Percentiles rank a stretch among this genome's conserved stretches.
These are phyloP conservation scores for Calonectria pauciramosa DNA, from an alignment of 2,329 filamentous ascomycete species.

Conservation along the genomic window DNA sequence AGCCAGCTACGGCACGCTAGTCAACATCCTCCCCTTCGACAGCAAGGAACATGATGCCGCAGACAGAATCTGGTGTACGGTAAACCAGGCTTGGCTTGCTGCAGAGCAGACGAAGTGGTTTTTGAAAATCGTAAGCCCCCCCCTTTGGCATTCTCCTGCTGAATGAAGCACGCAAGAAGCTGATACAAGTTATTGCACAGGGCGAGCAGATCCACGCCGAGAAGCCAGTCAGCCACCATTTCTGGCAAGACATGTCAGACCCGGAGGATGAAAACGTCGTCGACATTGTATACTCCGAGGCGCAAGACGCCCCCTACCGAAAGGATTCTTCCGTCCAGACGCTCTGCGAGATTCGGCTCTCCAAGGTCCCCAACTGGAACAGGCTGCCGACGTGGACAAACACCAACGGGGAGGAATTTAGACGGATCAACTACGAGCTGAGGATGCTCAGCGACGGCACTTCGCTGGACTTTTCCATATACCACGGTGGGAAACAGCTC, in stretches of 20 bases:
- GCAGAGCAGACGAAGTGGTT: conserved; percentile 50
- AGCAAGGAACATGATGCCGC: conserved; percentile 18
- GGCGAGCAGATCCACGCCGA: conserved; percentile 32
- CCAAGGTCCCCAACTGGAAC: conserved; percentile 24
- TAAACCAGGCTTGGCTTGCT: conserved; percentile 30
- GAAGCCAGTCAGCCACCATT: conserved; percentile 19
- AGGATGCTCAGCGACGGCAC: conserved; percentile 42
- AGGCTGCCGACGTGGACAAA: conserved; percentile 36
- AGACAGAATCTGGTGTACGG: conserved; percentile 39
- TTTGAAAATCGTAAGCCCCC: conserved; percentile 36
- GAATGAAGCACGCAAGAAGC: neutral
- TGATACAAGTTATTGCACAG: conserved; percentile 10
- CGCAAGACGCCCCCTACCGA: conserved; percentile 20
- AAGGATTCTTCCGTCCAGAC: conserved; percentile 25
- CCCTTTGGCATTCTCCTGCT: neutral
- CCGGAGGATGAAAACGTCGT: conserved; percentile 15
- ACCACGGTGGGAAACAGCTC: conserved; percentile 35
- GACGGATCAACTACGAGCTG: conserved; percentile 37
- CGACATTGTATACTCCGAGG: conserved; percentile 29
- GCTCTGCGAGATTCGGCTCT: conserved; percentile 37
- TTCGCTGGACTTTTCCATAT: conserved; percentile 43
- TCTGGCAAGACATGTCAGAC: conserved; percentile 23
- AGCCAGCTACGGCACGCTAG: conserved; percentile 45
- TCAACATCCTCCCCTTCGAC: conserved; percentile 33
- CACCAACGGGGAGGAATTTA: conserved; percentile 21